Base-by-base conservation (phyloP, 2,329 filamentous ascomycete species). In the Alternaria sp. region DNA sequence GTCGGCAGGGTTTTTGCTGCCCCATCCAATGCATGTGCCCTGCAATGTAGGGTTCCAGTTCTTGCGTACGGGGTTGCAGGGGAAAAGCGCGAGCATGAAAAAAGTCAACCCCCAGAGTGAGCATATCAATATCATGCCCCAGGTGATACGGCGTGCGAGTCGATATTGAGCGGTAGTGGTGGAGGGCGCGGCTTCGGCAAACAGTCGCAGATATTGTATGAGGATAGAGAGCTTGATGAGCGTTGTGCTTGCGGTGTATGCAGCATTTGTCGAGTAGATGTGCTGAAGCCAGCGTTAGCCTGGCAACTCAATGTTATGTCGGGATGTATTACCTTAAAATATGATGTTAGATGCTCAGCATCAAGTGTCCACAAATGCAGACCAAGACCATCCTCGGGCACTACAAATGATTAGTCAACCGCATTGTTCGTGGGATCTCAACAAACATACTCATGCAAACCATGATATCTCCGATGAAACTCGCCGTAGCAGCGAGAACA, bases 181-280 rank as follows among this genome's bases (percentile, higher is more conserved):
- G 10, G 62, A 65, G 1, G 64, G 55, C 10, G 70, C 59, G 15
- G 69, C 61, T 56, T 71, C 69, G 12, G 71, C 67, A 62, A 79
- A 80, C 9, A 81, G 68, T 12, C 79, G 77, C 15, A 76, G 71
- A 45, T 79, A 81, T 57, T 81, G 79, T 43, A 78, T 69, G 4
- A 81, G 70, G 19, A 81, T 76, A 2, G 79, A 69, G 17, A 81
- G 68, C 51, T 81, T 81, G 62, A 81, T 79, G 12, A 79, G 74
- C 4, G 76, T 71, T 1, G 79, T 73, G 19, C 73, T 75, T 6
- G 67, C 63, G 46, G 70, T 67, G 62, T 80, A 80, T 4, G 70
- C 65, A 8, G 67, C 49, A 36, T 79, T 80, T 21, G 73, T 73
- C 2, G 69, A 52, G 63, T 74, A 80, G 10, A 80, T 67, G 49